phyloP scores from a whole-genome alignment of 116 monocot genomes.

The Thalassia testudinum region DNA sequence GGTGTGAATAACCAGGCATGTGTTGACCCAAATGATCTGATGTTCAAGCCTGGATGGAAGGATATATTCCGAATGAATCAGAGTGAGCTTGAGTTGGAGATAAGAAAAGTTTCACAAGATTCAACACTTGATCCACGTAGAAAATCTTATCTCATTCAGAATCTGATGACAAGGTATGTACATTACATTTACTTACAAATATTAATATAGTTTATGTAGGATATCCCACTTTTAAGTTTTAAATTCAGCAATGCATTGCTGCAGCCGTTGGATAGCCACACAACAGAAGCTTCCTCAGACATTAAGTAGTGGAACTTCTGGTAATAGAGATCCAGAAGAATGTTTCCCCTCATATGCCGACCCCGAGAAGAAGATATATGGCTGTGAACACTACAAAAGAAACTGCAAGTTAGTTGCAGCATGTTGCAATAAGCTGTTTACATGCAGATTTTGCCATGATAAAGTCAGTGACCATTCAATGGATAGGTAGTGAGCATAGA shows the following conservation, averaged over 20 bases:
- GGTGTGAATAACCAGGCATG: too few species aligned
- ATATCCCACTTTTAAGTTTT: too few species aligned
- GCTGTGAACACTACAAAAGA: conserved; percentile 98
- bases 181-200: too few species aligned
- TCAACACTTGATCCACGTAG: conserved; percentile 88
- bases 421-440: conserved; percentile 86
- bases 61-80: conserved; percentile 98
- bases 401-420: conserved; percentile 92
- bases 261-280: conserved; percentile 93
- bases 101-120: conserved; percentile 83
- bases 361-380: conserved; percentile 54
- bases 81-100: conserved; percentile 86
- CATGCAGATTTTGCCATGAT: conserved; percentile 98
- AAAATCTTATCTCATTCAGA: conserved; percentile 96
- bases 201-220: too few species aligned
- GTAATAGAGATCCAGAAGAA: conserved; percentile 25
- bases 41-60: conserved; percentile 98
- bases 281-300: conserved; percentile 73
- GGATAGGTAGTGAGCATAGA: conserved; percentile 72
- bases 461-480: conserved; percentile 97
- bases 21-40: conserved; percentile 6
- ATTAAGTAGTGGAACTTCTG: conserved; percentile 17
- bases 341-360: conserved; percentile 73
- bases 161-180: conserved; percentile 90
- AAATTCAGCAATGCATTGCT: not conserved